Percentiles rank a stretch among this genome's conserved stretches.
phyloP scores from a whole-genome alignment of 176 grass and related monocot genomes.

The Aegilops umbellulata region DNA sequence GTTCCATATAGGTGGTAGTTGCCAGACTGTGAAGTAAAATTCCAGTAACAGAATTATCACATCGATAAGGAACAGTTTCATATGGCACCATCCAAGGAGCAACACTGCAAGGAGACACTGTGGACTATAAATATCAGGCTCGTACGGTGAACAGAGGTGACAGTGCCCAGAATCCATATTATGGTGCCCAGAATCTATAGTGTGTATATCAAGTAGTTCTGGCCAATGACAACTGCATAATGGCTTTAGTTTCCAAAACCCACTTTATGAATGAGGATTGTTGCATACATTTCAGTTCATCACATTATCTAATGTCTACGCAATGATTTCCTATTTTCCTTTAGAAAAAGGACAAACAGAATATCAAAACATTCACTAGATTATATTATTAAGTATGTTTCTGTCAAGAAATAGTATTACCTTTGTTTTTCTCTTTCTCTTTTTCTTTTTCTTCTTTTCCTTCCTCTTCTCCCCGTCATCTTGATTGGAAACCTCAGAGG shows the following conservation, averaged over 20 bases:
- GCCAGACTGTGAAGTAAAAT: not conserved
- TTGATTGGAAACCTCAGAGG: conserved; percentile 60
- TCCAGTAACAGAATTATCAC: not conserved
- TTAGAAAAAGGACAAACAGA: not conserved
- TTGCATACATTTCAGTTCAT: not conserved
- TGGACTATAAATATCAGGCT: not conserved
- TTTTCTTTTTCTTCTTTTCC: conserved; percentile 71
- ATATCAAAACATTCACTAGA: not conserved
- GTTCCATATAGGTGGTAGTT: not conserved
- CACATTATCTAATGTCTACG: not conserved
- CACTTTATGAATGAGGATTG: not conserved
- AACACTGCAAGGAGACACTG: not conserved
- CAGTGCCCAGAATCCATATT: not conserved
- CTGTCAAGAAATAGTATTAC: conserved; percentile 20
- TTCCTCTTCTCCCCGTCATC: conserved; percentile 26
- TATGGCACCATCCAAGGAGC: not conserved
- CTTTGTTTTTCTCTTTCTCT: conserved; percentile 46
- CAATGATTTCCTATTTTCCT: not conserved
- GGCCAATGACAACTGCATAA: not conserved
- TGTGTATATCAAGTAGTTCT: not conserved
- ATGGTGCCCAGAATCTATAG: not conserved
- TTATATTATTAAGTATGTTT: conserved; percentile 39
- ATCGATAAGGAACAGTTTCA: not conserved
- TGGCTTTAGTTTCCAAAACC: not conserved
- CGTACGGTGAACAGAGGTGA: not conserved